These are phyloP conservation scores for Leccinum aurantiacum DNA, from an alignment of 768 basidiomycete species.

Conservation along the genomic window DNA sequence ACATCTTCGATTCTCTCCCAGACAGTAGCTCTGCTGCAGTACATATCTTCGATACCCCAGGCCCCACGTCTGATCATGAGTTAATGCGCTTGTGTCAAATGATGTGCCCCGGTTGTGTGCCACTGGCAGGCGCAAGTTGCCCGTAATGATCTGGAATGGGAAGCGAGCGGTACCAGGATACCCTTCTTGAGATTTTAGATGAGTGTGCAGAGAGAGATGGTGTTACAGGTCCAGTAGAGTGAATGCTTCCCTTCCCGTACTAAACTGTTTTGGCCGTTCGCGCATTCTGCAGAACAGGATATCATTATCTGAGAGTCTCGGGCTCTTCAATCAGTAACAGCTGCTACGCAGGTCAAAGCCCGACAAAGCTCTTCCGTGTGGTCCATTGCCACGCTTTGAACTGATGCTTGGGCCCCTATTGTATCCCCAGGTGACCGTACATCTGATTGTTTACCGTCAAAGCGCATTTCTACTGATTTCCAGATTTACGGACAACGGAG, in stretches of 20 bases:
- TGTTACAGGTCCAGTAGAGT: slow-evolving; percentile 10
- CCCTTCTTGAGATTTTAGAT: slow-evolving; percentile 29
- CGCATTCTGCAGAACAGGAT: background rate
- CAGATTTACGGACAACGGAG: slow-evolving; percentile 15
- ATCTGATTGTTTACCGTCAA: slow-evolving; percentile 16
- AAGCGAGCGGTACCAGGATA: slow-evolving; percentile 13
- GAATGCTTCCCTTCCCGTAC: slow-evolving; percentile 19
- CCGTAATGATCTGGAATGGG: too few species aligned
- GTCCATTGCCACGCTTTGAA: background rate
- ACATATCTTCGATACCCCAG: too few species aligned
- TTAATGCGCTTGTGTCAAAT: too few species aligned
- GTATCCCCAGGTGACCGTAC: background rate
- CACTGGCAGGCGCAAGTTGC: too few species aligned
- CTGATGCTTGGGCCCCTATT: slow-evolving; percentile 1
- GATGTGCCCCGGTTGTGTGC: too few species aligned
- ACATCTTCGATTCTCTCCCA: too few species aligned
- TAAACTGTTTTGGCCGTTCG: slow-evolving; percentile 6
- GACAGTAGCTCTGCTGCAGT: too few species aligned
- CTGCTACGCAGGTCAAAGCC: background rate
- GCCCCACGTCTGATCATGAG: too few species aligned
- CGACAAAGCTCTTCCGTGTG: slow-evolving; percentile 4
- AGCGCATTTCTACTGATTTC: slow-evolving; percentile 6
- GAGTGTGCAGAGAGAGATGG: slow-evolving; percentile 23
- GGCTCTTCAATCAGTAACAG: too few species aligned
- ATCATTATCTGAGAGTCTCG: too few species aligned